These are phyloP conservation scores for Cordyceps farinosa DNA, from an alignment of 2,329 filamentous ascomycete species.

Conservation along the genomic window DNA sequence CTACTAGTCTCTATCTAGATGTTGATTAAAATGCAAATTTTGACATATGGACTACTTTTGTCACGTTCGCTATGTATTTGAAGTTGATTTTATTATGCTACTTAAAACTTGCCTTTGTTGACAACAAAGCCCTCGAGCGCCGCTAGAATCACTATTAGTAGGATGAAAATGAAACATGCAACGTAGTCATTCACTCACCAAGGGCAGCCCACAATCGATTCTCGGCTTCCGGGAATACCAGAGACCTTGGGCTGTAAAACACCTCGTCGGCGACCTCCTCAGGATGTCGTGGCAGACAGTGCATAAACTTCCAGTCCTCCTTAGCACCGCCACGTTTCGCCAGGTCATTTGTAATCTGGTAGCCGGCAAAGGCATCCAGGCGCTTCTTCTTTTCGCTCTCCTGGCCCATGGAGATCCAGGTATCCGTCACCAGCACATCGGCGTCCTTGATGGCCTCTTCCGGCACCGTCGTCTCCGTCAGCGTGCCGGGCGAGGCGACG, in stretches of 20 bases:
- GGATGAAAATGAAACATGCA: not conserved
- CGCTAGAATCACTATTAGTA: constrained; percentile 43
- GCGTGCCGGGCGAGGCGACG: constrained; percentile 57
- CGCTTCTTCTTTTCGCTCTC: constrained; percentile 78
- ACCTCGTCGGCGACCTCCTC: constrained; percentile 95
- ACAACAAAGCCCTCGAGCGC: constrained; percentile 86
- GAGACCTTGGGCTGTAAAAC: constrained; percentile 79
- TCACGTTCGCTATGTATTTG: not conserved
- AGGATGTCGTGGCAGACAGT: constrained; percentile 85
- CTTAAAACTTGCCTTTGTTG: constrained; percentile 77
- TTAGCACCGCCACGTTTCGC: constrained; percentile 83
- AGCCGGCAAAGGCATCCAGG: constrained; percentile 78
- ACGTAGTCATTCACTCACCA: constrained; percentile 44
- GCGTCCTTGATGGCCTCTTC: constrained; percentile 83
- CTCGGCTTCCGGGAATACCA: constrained; percentile 93
- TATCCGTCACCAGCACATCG: constrained; percentile 91
- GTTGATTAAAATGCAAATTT: constrained; percentile 13
- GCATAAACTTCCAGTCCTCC: constrained; percentile 94
- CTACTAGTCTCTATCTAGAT: constrained; percentile 13
- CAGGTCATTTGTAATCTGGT: constrained; percentile 85
- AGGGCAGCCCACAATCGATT: constrained; percentile 91
- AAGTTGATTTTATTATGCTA: not conserved
- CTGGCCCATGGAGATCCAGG: constrained; percentile 98
- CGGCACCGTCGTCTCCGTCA: constrained; percentile 73
- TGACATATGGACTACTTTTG: not conserved